phyloP scores from a whole-genome alignment of 2,329 filamentous ascomycete species.

The Stagonosporopsis cucurbitacearum region DNA sequence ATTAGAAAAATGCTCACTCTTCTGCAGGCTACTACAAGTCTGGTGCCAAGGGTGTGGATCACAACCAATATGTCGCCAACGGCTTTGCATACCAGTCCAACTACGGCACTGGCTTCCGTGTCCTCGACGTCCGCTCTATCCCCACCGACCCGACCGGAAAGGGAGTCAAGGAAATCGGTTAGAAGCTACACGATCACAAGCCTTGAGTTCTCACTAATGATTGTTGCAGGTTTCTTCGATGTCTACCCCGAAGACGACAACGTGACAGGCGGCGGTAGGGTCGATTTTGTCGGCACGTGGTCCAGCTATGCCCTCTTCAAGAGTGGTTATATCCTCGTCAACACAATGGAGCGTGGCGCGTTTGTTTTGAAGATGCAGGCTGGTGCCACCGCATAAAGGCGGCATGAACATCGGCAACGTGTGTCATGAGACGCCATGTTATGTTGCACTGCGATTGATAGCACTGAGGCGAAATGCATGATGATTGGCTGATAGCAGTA shows the following conservation, averaged over 20 bases:
- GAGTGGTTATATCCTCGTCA: constrained; percentile 49
- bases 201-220: background rate
- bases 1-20: background rate
- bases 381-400: constrained; percentile 21
- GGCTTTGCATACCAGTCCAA: constrained; percentile 54
- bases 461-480: background rate
- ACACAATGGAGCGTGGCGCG: constrained; percentile 51
- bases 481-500: background rate
- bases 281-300: constrained; percentile 55
- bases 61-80: constrained; percentile 57
- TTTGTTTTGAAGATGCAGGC: constrained; percentile 47
- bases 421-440: constrained; percentile 1
- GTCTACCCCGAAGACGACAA: constrained; percentile 54
- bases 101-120: constrained; percentile 52
- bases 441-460: constrained; percentile 1
- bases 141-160: constrained; percentile 49
- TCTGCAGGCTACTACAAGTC: constrained; percentile 47
- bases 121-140: constrained; percentile 53
- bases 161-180: constrained; percentile 49
- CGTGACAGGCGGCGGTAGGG: constrained; percentile 45
- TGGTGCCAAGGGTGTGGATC: constrained; percentile 51
- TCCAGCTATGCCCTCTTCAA: constrained; percentile 51
- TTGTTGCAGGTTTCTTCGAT: constrained; percentile 49
- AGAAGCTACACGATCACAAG: background rate
- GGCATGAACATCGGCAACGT: background rate